Evolutionary conservation across 805 yeast genomes (phyloP).

Genomic region (Crinitomyces ghanaensis): DNA sequence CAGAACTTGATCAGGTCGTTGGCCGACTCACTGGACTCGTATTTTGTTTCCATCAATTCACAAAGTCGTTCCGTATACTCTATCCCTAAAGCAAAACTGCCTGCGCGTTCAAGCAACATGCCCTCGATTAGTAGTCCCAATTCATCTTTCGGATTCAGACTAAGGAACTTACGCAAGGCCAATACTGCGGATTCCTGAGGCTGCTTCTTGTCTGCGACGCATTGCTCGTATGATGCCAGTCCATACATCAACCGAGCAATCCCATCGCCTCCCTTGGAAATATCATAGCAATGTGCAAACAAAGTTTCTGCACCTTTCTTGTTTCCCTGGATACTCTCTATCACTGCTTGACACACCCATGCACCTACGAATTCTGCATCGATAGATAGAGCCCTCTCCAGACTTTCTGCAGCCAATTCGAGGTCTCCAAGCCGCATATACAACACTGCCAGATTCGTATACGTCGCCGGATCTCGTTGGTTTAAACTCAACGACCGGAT

Average conservation of each 20-base stretch:
- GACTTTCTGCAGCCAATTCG: slow-evolving; percentile 62
- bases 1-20: slow-evolving; percentile 40
- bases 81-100: slow-evolving; percentile 46
- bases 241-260: slow-evolving; percentile 67
- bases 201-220: slow-evolving; percentile 1
- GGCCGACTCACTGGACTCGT: slow-evolving; percentile 44
- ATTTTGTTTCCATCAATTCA: slow-evolving; percentile 38
- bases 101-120: slow-evolving; percentile 50
- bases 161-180: slow-evolving; percentile 44
- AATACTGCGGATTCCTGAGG: slow-evolving; percentile 14
- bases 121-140: slow-evolving; percentile 22
- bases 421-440: slow-evolving; percentile 58
- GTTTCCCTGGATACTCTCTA: slow-evolving; percentile 25
- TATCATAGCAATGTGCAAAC: slow-evolving; percentile 65
- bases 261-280: slow-evolving; percentile 65
- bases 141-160: slow-evolving; percentile 26
- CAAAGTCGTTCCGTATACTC: slow-evolving; percentile 37
- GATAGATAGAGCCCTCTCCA: slow-evolving; percentile 62
- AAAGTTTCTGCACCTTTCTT: slow-evolving; percentile 41
- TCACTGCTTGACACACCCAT: slow-evolving; percentile 81
- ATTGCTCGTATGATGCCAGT: slow-evolving; percentile 33
- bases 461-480: slow-evolving; percentile 52
- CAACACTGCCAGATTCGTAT: slow-evolving; percentile 75
- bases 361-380: slow-evolving; percentile 66
- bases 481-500: slow-evolving; percentile 68